These are phyloP conservation scores for Aspergillus japonicus DNA, from an alignment of 2,329 filamentous ascomycete species.

Conservation along the genomic window DNA sequence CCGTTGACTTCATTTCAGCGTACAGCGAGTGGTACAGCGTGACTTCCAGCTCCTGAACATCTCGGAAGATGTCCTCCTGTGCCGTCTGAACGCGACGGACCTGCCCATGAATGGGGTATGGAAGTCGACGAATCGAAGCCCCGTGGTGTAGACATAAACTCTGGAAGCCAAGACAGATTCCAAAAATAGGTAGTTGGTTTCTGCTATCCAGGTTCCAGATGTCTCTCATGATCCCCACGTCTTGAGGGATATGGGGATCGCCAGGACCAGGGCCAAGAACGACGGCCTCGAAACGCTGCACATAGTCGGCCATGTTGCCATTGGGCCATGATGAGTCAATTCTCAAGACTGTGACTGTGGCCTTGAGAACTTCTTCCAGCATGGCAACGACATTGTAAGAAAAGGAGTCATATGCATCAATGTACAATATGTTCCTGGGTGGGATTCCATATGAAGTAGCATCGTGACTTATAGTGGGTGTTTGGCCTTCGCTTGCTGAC, in stretches of 20 bases:
- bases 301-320: slow-evolving; percentile 49
- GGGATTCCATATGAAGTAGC: background rate
- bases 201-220: slow-evolving; percentile 68
- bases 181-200: slow-evolving; percentile 71
- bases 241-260: slow-evolving; percentile 66
- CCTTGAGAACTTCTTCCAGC: slow-evolving; percentile 67
- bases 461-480: background rate
- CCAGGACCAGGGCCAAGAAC: slow-evolving; percentile 91
- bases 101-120: slow-evolving; percentile 79
- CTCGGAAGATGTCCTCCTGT: slow-evolving; percentile 63
- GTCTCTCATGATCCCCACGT: slow-evolving; percentile 77
- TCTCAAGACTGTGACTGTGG: slow-evolving; percentile 67
- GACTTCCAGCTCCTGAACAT: slow-evolving; percentile 61
- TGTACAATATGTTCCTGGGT: slow-evolving; percentile 65
- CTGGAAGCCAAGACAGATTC: slow-evolving; percentile 88
- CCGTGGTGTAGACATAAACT: slow-evolving; percentile 70
- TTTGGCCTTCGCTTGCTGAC: background rate
- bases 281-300: slow-evolving; percentile 71
- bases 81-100: slow-evolving; percentile 65
- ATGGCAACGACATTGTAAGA: slow-evolving; percentile 90
- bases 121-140: slow-evolving; percentile 63
- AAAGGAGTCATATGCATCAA: slow-evolving; percentile 97
- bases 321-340: slow-evolving; percentile 59
- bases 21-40: slow-evolving; percentile 74
- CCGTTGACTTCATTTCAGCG: slow-evolving; percentile 37